phyloP scores from a whole-genome alignment of 805 yeast species.

The Candida montana region DNA sequence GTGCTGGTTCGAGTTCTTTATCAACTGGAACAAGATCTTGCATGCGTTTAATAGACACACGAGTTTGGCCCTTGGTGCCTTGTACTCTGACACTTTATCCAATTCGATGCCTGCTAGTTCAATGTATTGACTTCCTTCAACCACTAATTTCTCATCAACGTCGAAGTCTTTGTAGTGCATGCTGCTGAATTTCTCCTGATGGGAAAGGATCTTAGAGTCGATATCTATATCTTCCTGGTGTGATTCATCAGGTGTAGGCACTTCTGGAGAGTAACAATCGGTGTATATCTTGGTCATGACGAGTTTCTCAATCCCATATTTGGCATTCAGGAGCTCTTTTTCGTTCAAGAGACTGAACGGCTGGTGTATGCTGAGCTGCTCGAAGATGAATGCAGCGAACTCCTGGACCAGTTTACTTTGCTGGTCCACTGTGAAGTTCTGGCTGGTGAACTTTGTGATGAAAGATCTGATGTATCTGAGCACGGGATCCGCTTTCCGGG shows the following conservation, averaged over 20 bases:
- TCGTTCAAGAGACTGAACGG: conserved; percentile 71
- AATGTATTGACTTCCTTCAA: conserved; percentile 48
- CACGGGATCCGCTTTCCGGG: conserved; percentile 79
- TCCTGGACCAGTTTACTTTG: conserved; percentile 73
- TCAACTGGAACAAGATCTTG: conserved; percentile 83
- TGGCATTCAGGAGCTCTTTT: conserved; percentile 59
- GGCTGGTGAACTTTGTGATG: conserved; percentile 57
- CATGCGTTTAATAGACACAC: conserved; percentile 89
- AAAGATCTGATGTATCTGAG: conserved; percentile 84
- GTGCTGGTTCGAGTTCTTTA: conserved; percentile 55
- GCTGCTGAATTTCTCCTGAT: conserved; percentile 64
- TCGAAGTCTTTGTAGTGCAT: conserved; percentile 65
- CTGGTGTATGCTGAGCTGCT: conserved; percentile 53
- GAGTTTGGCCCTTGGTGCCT: conserved; percentile 93
- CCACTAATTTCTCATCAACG: conserved; percentile 47
- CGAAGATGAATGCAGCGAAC: conserved; percentile 67
- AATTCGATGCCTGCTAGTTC: conserved; percentile 70
- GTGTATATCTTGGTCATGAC: conserved; percentile 82
- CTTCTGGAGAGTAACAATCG: conserved; percentile 74
- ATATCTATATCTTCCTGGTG: conserved; percentile 59
- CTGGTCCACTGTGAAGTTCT: conserved; percentile 43
- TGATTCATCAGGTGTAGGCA: conserved; percentile 43
- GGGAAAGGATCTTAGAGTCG: conserved; percentile 49
- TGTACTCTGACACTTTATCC: conserved; percentile 68
- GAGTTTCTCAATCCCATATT: conserved; percentile 89